Conservation (phyloP, 306 rosid species). For the Luffa acutangula region DNA sequence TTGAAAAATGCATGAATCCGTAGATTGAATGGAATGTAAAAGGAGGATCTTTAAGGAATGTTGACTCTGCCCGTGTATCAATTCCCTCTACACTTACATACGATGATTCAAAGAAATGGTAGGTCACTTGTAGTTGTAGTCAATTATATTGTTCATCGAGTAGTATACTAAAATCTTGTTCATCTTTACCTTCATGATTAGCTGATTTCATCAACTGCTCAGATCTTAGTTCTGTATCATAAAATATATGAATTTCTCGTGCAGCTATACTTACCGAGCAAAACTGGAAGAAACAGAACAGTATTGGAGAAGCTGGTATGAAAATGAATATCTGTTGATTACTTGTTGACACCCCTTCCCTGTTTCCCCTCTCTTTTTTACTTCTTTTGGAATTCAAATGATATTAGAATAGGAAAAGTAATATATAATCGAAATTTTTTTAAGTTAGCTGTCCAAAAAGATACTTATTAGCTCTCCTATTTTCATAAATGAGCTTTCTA, state of each 20-base stretch:
- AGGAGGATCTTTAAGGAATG: conserved; percentile 73
- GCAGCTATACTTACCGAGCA: conserved; percentile 76
- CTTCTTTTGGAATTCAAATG: not conserved
- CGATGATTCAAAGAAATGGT: conserved; percentile 88
- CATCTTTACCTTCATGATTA: conserved; percentile 12
- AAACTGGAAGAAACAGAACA: conserved; percentile 79
- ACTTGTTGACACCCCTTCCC: not conserved
- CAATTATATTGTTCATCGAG: not conserved
- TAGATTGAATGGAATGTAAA: conserved; percentile 87
- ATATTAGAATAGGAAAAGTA: not conserved
- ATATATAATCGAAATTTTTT: not conserved
- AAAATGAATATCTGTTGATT: not conserved
- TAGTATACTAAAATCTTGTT: not conserved
- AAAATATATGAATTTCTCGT: conserved; percentile 27
- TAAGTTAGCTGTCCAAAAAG: not conserved
- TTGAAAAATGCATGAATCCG: conserved; percentile 14
- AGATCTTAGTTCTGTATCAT: conserved; percentile 12
- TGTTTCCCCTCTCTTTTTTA: not conserved
- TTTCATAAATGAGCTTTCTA: not conserved
- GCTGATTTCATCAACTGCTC: conserved; percentile 1
- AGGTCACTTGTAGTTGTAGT: conserved; percentile 7
- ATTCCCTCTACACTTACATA: conserved; percentile 71
- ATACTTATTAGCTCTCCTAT: not conserved
- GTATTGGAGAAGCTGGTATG: conserved; percentile 95
- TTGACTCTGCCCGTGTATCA: conserved; percentile 88